These are phyloP conservation scores for Mollisia scopiformis DNA, from an alignment of 2,329 filamentous ascomycete genomes.

Conservation along the genomic window DNA sequence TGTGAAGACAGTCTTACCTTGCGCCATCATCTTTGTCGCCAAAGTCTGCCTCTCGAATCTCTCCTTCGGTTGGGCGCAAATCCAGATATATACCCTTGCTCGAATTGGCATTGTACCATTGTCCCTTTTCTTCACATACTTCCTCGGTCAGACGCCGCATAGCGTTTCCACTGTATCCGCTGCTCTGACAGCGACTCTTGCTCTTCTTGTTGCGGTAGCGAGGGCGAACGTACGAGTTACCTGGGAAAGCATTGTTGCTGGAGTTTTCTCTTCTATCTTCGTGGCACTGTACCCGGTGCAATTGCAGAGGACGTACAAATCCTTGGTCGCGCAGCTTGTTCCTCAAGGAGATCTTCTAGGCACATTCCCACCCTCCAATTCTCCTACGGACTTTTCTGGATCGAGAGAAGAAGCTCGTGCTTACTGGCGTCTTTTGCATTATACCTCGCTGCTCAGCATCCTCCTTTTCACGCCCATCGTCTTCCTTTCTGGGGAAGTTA, in stretches of 20 bases:
- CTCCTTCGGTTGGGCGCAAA: conserved; percentile 54
- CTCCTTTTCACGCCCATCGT: conserved; percentile 51
- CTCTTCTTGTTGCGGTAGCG: conserved; percentile 51
- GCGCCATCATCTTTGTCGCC: conserved; percentile 51
- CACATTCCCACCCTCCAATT: conserved; percentile 32
- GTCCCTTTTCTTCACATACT: conserved; percentile 49
- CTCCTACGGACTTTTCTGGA: conserved; percentile 33
- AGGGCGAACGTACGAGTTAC: conserved; percentile 49
- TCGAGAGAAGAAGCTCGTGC: conserved; percentile 50
- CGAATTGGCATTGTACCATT: conserved; percentile 54
- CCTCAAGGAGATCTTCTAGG: conserved; percentile 47
- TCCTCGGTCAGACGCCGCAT: conserved; percentile 48
- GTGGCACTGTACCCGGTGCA: conserved; percentile 54
- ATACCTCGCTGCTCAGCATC: conserved; percentile 52
- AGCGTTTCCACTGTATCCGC: conserved; percentile 52
- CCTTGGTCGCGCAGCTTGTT: conserved; percentile 46
- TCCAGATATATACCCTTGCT: conserved; percentile 54
- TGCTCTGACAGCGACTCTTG: conserved; percentile 52
- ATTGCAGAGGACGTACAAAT: conserved; percentile 51
- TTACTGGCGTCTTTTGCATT: conserved; percentile 54
- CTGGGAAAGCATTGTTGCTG: conserved; percentile 54
- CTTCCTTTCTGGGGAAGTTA: conserved; percentile 51
- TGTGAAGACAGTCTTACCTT: conserved; percentile 50
- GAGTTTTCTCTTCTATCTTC: conserved; percentile 54
- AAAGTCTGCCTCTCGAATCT: conserved; percentile 56